phyloP scores from a whole-genome alignment of 1,284 basidiomycete species.

The Tremellales sp. region DNA sequence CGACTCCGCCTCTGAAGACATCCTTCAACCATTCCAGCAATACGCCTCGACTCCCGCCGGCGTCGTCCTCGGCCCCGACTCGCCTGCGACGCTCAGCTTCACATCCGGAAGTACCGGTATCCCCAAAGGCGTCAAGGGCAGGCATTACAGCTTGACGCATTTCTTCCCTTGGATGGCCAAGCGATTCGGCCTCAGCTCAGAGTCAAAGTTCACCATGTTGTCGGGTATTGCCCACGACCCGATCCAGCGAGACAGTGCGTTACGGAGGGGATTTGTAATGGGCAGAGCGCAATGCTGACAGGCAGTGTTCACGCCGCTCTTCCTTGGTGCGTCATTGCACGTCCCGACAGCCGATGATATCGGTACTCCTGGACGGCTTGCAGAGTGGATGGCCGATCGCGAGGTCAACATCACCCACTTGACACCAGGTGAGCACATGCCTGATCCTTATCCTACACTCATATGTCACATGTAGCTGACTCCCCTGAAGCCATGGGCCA shows the following conservation, averaged over 20 bases:
- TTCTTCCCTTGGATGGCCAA: conserved; percentile 99
- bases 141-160: conserved; percentile 95
- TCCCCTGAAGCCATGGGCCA: conserved; percentile 99
- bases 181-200: conserved; percentile 69
- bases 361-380: conserved; percentile 90
- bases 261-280: neutral
- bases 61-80: conserved; percentile 87
- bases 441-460: neutral
- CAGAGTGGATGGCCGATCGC: conserved; percentile 97
- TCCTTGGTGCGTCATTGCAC: conserved; percentile 92
- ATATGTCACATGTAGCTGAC: conserved; percentile 5
- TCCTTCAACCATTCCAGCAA: conserved; percentile 51
- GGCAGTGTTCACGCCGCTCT: conserved; percentile 94
- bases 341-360: conserved; percentile 98
- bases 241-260: conserved; percentile 95
- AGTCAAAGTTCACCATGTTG: conserved; percentile 94
- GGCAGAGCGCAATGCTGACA: neutral
- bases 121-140: conserved; percentile 92
- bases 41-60: conserved; percentile 55
- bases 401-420: conserved; percentile 90
- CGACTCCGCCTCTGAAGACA: conserved; percentile 34
- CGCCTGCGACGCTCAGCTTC: conserved; percentile 90
- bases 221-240: conserved; percentile 99
- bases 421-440: conserved; percentile 57
- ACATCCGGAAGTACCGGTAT: conserved; percentile 98